Evolutionary conservation across 129 eudicot species (phyloP), one percentile per base, ranked within the genome.

Genomic region (Gnaphalium uliginosum): DNA sequence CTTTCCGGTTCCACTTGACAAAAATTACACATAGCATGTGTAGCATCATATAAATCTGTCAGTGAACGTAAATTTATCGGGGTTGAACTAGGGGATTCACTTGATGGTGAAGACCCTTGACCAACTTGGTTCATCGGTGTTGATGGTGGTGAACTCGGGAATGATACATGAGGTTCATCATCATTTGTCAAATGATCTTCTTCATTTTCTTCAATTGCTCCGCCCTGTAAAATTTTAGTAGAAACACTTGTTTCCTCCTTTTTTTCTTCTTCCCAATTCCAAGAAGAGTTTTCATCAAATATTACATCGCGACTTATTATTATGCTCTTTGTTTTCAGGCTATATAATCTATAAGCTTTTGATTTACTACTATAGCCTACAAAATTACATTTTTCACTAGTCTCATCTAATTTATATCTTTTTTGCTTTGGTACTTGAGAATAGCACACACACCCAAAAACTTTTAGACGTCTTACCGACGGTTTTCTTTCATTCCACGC

Each of bases 401-500:
- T 43, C 14, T 43, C 51, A 43, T 43, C 51, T 43, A 43, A 43
- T 14, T 7, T 43, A 14, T 43, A 14, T 9, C 51, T 43, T 9
- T 43, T 43, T 43, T 8, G 13, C 14, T 43, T 43, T 43, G 51
- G 51, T 43, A 43, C 14, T 43, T 43, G 51, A 43, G 51, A 43
- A 43, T 43, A 43, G 8, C n/a, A n/a, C n/a, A n/a, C n/a, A n/a
- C n/a, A n/a, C n/a, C n/a, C n/a, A n/a, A n/a, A n/a, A n/a, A n/a
- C 51, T n/a, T n/a, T n/a, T n/a, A 58, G 23, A 22, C 21, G 64
- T 0, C 64, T 21, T 58, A 58, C 32, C 13, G 64, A 58, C 2
- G 30, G 64, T 58, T 58, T 58, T 58, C 64, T 58, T 22, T 29
- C 64, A 23, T 58, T 58, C 64, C 64, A 58, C 17, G 23, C 13